Percentiles rank a stretch among this genome's conserved stretches.
Evolutionary conservation across 1,284 basidiomycete genomes (phyloP).

Genomic region (Trametes hirsuta): DNA sequence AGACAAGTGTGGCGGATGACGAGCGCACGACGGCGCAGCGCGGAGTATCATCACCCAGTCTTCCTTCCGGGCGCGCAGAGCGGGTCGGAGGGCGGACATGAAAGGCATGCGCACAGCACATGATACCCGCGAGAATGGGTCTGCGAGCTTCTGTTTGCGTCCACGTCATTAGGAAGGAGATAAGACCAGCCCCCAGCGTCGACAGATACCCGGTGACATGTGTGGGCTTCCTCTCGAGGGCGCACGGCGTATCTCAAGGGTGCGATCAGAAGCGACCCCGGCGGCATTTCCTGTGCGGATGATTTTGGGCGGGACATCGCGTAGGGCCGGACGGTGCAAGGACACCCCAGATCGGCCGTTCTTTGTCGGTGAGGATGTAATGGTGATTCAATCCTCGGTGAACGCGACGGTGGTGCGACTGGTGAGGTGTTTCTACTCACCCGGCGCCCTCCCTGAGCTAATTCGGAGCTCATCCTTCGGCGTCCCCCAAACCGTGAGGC

Average conservation of each 20-base stretch:
- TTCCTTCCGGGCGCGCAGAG: background rate
- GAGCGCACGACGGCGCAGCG: background rate
- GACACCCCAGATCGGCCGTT: no score
- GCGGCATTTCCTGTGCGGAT: no score
- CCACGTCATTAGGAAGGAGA: slow-evolving; percentile 14
- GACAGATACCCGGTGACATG: background rate
- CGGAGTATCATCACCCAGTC: background rate
- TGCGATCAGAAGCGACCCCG: slow-evolving; percentile 1
- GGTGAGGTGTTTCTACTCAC: no score
- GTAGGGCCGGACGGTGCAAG: no score
- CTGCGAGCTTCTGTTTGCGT: background rate
- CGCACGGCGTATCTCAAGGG: background rate
- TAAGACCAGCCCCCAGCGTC: background rate
- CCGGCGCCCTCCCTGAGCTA: no score
- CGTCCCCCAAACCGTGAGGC: background rate
- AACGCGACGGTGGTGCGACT: no score
- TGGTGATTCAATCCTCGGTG: no score
- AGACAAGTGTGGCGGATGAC: background rate
- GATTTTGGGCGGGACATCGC: no score
- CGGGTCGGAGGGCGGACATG: slow-evolving; percentile 16
- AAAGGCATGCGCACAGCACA: slow-evolving; percentile 14
- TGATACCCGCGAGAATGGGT: slow-evolving; percentile 9
- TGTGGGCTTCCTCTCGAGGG: background rate
- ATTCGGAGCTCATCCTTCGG: background rate
- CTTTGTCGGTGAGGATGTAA: no score